Percentiles rank a stretch among this genome's conserved stretches.
phyloP scores from a whole-genome alignment of 805 yeast species.

The Candida maltosa region DNA sequence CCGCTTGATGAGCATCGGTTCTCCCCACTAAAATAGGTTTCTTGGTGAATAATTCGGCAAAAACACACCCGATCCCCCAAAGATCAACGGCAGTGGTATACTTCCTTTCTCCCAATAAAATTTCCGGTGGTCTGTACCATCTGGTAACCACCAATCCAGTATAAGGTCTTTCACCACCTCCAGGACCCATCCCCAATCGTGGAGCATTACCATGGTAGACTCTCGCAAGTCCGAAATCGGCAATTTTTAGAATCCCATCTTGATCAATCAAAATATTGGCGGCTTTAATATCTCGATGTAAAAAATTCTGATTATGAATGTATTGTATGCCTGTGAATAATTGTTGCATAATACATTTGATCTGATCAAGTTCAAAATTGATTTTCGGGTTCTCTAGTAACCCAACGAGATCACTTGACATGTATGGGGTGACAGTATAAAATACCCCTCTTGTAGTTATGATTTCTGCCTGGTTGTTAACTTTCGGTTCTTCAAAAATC shows the following conservation, averaged over 20 bases:
- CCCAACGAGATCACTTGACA: conserved; percentile 91
- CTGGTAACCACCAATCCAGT: conserved; percentile 83
- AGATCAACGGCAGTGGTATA: conserved; percentile 95
- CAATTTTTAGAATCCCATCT: conserved; percentile 78
- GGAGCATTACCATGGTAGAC: conserved; percentile 64
- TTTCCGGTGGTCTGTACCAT: conserved; percentile 97
- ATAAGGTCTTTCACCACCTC: conserved; percentile 52
- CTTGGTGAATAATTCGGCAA: conserved; percentile 82
- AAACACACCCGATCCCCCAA: conserved; percentile 97
- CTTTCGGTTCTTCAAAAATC: conserved; percentile 46
- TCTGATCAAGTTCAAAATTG: conserved; percentile 57
- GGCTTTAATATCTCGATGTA: conserved; percentile 92
- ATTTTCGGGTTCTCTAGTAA: conserved; percentile 76
- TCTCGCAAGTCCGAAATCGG: conserved; percentile 94
- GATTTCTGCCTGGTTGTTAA: conserved; percentile 28
- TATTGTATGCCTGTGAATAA: conserved; percentile 76
- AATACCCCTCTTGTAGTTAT: conserved; percentile 46
- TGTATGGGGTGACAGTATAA: conserved; percentile 88
- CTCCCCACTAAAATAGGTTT: conserved; percentile 84
- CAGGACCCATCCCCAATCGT: conserved; percentile 48
- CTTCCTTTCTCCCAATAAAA: conserved; percentile 76
- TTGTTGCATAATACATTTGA: conserved; percentile 81
- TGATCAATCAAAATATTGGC: conserved; percentile 86
- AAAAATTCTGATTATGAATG: conserved; percentile 58
- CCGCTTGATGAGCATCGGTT: conserved; percentile 85